phyloP scores from a whole-genome alignment of 495 filamentous ascomycete species.

The Xylaria telfairii region DNA sequence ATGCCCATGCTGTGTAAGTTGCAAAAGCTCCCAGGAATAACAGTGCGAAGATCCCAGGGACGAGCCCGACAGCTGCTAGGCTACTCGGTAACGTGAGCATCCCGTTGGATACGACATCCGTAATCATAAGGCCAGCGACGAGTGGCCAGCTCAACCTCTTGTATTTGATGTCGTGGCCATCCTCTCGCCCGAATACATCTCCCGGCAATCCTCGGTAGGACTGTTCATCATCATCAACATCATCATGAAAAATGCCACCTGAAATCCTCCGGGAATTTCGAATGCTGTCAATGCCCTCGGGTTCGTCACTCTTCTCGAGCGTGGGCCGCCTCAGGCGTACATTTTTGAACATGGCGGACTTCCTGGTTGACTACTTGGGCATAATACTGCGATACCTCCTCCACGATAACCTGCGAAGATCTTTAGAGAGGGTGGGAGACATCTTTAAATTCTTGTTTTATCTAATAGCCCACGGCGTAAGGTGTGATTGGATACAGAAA shows the following conservation, averaged over 20 bases:
- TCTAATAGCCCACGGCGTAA: neutral
- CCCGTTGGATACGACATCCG: constrained; percentile 66
- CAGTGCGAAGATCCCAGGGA: constrained; percentile 57
- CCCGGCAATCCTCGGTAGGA: constrained; percentile 17
- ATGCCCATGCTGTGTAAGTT: constrained; percentile 71
- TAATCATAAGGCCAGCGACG: constrained; percentile 65
- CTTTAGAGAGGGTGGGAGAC: neutral
- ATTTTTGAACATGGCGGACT: neutral
- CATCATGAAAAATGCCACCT: neutral
- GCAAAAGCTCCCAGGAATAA: constrained; percentile 59
- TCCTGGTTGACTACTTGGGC: neutral
- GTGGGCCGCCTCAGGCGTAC: neutral
- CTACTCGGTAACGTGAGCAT: constrained; percentile 64
- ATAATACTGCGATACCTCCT: neutral
- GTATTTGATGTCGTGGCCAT: constrained; percentile 58
- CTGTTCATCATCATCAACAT: neutral
- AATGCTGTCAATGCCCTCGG: neutral
- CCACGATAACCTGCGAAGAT: neutral
- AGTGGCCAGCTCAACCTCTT: constrained; percentile 63
- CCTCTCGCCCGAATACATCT: constrained; percentile 38
- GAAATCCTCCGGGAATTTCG: neutral
- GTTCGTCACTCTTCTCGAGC: neutral
- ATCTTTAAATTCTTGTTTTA: neutral
- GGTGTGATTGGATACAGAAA: neutral
- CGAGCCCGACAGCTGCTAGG: constrained; percentile 60